Percentiles rank a stretch among this genome's conserved stretches.
phyloP scores from a whole-genome alignment of 2,329 filamentous ascomycete genomes.

The Penicillium crustosum region DNA sequence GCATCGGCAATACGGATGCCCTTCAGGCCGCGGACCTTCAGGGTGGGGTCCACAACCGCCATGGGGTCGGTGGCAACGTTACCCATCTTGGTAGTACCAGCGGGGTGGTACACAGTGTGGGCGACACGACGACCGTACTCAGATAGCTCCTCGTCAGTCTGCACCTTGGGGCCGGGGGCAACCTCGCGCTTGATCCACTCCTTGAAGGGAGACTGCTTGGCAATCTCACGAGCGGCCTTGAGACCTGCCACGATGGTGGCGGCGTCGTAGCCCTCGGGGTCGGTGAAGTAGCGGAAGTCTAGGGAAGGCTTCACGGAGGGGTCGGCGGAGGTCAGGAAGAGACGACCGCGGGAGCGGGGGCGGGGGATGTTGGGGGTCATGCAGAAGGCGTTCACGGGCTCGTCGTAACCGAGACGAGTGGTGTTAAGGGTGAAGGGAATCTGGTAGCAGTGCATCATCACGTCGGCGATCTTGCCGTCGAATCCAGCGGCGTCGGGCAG shows the following conservation, averaged over 20 bases:
- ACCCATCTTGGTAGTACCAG: constrained; percentile 89
- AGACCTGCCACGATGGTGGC: constrained; percentile 76
- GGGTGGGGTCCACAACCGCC: constrained; percentile 75
- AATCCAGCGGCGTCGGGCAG: constrained; percentile 64
- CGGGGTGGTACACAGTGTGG: constrained; percentile 88
- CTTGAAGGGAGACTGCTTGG: constrained; percentile 73
- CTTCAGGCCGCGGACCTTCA: constrained; percentile 71
- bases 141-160: constrained; percentile 75
- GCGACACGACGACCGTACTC: constrained; percentile 79
- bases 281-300: constrained; percentile 88
- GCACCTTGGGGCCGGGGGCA: constrained; percentile 70
- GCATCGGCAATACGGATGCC: constrained; percentile 79
- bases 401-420: constrained; percentile 71
- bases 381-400: constrained; percentile 76
- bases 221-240: constrained; percentile 73
- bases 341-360: constrained; percentile 71
- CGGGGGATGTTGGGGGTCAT: constrained; percentile 91
- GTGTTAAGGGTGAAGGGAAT: constrained; percentile 91
- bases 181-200: constrained; percentile 81
- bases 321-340: constrained; percentile 75
- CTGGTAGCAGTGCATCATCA: constrained; percentile 98
- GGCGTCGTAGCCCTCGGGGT: constrained; percentile 80
- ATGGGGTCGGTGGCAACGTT: constrained; percentile 65
- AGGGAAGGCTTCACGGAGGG: constrained; percentile 76
- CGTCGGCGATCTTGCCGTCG: constrained; percentile 75